Conservation (phyloP, 75 land plant genomes). For the Selaginella tamariscina region DNA sequence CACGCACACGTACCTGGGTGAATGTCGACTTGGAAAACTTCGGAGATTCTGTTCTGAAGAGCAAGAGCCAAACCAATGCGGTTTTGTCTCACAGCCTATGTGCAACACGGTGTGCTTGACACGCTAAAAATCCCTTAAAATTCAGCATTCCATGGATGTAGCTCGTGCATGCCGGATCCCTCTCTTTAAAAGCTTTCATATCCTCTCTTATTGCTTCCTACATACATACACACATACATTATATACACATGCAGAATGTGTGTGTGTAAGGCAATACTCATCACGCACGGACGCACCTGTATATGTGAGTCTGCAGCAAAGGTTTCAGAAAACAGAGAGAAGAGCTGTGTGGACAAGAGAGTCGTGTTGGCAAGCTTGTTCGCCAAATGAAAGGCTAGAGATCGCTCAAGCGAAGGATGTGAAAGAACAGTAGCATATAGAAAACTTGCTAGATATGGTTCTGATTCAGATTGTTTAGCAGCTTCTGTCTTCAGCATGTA, state of each 20-base stretch:
- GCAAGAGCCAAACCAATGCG: constrained; percentile 39
- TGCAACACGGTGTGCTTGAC: constrained; percentile 33
- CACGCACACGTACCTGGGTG: constrained; percentile 37
- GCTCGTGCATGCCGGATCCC: constrained; percentile 70
- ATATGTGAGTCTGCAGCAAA: constrained; percentile 24
- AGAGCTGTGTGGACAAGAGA: constrained; percentile 31
- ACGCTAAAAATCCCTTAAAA: constrained; percentile 59
- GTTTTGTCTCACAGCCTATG: constrained; percentile 55
- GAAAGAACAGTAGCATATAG: constrained; percentile 39
- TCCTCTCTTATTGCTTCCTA: constrained; percentile 39
- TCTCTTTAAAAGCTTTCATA: constrained; percentile 50
- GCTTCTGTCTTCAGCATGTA: constrained; percentile 18
- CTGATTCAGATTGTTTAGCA: constrained; percentile 28
- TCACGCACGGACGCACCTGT: constrained; percentile 24
- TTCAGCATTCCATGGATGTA: constrained; percentile 53
- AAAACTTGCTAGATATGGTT: constrained; percentile 46
- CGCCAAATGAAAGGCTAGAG: constrained; percentile 47
- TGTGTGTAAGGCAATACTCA: too few relatives aligned
- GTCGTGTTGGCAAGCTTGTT: constrained; percentile 36
- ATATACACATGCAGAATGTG: too few relatives aligned
- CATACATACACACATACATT: too few relatives aligned
- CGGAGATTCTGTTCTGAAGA: constrained; percentile 50
- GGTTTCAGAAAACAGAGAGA: constrained; percentile 21
- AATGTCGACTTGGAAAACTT: constrained; percentile 69
- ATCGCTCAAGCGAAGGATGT: constrained; percentile 41